Conservation (phyloP, 2,329 filamentous ascomycete species). For the Amauroascus verrucosus region DNA sequence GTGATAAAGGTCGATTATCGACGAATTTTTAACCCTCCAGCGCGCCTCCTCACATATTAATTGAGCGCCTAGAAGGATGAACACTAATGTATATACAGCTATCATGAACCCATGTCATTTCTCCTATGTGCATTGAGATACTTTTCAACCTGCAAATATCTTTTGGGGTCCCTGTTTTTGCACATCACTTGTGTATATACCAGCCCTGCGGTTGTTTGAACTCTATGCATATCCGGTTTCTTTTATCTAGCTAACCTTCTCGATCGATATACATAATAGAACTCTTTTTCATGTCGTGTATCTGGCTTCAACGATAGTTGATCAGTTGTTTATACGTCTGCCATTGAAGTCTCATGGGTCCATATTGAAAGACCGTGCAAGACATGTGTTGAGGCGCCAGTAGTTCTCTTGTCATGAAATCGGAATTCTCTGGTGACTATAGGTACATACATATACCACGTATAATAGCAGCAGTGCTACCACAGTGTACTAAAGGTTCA, state of each 20-base stretch:
- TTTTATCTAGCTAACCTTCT: background rate
- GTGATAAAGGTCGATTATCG: background rate
- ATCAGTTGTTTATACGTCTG: too few relatives aligned
- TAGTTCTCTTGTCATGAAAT: too few relatives aligned
- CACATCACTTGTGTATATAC: slow-evolving; percentile 1
- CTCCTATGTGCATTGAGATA: background rate
- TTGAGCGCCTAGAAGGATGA: background rate
- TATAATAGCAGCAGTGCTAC: too few relatives aligned
- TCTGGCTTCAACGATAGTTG: too few relatives aligned
- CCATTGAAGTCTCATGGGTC: too few relatives aligned
- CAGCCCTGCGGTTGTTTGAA: background rate
- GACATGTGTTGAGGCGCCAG: too few relatives aligned
- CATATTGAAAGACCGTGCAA: too few relatives aligned
- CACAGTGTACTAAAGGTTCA: too few relatives aligned
- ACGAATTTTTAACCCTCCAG: background rate
- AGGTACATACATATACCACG: too few relatives aligned
- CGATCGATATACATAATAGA: background rate
- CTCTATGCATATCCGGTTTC: background rate
- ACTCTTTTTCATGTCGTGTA: background rate
- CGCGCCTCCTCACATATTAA: background rate
- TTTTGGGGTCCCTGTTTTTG: background rate
- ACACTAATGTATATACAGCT: slow-evolving; percentile 3
- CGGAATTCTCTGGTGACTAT: too few relatives aligned
- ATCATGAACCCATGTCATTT: background rate
- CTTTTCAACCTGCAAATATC: background rate